phyloP scores from a whole-genome alignment of 2,329 filamentous ascomycete genomes.

The Alternaria ventricosa region DNA sequence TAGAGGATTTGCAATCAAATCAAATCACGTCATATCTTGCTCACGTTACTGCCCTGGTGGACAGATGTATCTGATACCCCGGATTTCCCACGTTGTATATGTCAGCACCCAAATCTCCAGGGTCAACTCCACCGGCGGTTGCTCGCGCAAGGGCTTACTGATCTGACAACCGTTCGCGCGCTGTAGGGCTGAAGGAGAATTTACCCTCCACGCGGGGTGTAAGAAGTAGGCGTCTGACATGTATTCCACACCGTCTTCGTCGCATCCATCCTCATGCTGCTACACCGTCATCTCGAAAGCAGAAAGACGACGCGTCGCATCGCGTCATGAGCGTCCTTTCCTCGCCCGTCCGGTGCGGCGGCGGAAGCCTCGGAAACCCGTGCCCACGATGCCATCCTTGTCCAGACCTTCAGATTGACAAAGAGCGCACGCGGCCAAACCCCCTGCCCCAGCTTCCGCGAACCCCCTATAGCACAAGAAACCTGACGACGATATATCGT shows the following conservation, averaged over 20 bases:
- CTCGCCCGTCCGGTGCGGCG: not conserved
- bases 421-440: not conserved
- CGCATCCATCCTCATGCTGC: not conserved
- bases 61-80: slow-evolving; percentile 14
- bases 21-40: not conserved
- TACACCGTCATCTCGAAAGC: not conserved
- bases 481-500: not conserved
- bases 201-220: slow-evolving; percentile 20
- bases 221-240: not conserved
- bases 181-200: slow-evolving; percentile 24
- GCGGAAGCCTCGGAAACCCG: not conserved
- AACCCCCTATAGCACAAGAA: not conserved
- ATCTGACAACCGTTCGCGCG: slow-evolving; percentile 22
- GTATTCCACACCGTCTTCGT: not conserved
- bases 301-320: not conserved
- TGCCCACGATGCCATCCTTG: not conserved
- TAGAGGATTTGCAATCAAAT: not conserved
- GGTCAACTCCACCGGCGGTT: slow-evolving; percentile 26
- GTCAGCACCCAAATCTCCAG: slow-evolving; percentile 35
- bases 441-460: not conserved
- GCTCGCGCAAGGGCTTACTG: slow-evolving; percentile 37
- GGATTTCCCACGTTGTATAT: slow-evolving; percentile 14
- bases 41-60: not conserved
- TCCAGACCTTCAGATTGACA: not conserved
- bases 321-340: not conserved